Base-by-base conservation (phyloP, 306 rosid species). In the Lagenaria siceraria region DNA sequence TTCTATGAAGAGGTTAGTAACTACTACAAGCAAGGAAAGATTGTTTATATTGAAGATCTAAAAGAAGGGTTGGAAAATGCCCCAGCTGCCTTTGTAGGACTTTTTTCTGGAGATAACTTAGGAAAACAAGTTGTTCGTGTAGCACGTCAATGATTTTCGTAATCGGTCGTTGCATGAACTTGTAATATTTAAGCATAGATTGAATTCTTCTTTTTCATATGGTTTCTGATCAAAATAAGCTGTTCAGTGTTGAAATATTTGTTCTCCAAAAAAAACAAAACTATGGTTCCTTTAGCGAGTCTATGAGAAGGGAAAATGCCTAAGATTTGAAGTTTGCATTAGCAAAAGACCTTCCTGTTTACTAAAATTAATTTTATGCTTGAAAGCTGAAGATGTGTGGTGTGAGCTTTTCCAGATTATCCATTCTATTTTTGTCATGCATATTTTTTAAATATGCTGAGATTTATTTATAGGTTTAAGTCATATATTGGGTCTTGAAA, bases 1-100 rank as follows among this genome's bases (percentile, higher is more conserved):
- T 85, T 83, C 77, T 27, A 81, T 55, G 87, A 87, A 60, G 29
- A 81, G 19, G 87, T 87, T 61, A 52, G 68, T 17, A 71, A 66
- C 22, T 73, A 64, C 42, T 81, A 85, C 82, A 83, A 71, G 72
- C 79, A 85, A 24, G 89, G 86, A 65, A 82, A 83, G 83, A 78
- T 87, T 65, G 83, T 85, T n/a, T 86, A 86, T 80, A 73, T 86
- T 58, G 87, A 86, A 78, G 89, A 86, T 74, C 53, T 76, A 33
- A 84, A 58, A 13, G 83, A 85, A 71, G 91, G 91, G 35, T 33
- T 87, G 81, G 91, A 85, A 38, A 87, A 31, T 78, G 89, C 63
- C 51, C 87, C 91, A 58, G 64, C 87, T 42, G 86, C 91, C 25
- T 80, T 87, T 15, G 76, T 79, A 25, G 89, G 91, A 40, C 77